Percentiles rank a stretch among this genome's conserved stretches.
Evolutionary conservation across 1,139 yeast genomes (phyloP).

Genomic region (Saccharomyces hybrid): DNA sequence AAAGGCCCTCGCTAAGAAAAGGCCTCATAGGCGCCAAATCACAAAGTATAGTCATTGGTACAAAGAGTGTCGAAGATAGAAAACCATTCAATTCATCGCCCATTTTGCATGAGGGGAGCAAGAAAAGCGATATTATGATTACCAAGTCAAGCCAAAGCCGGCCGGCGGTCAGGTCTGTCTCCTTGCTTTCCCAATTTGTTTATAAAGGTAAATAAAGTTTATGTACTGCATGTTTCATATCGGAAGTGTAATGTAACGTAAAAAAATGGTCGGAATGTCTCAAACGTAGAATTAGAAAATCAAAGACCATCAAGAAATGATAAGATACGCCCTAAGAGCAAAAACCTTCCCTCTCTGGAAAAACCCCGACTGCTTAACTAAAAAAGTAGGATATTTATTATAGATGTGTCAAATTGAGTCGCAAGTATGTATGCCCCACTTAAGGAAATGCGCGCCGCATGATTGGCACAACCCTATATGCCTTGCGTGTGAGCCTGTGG

Average conservation of each 20-base stretch:
- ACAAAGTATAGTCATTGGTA: neutral
- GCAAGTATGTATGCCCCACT: neutral
- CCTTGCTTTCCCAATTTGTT: conserved; percentile 12
- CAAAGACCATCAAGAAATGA: neutral
- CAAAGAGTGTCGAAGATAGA: neutral
- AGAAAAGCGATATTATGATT: neutral
- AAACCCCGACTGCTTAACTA: neutral
- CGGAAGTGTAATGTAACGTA: neutral
- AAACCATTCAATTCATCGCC: conserved; percentile 6
- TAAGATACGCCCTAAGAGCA: neutral
- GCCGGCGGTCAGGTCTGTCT: conserved; percentile 9
- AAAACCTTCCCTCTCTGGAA: neutral
- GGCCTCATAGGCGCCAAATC: neutral
- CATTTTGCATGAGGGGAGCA: conserved; percentile 10
- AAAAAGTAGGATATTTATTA: neutral
- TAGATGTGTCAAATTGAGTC: neutral
- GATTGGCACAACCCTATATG: neutral
- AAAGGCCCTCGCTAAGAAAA: neutral
- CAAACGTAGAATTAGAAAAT: neutral
- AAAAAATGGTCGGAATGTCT: neutral
- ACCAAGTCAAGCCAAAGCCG: neutral
- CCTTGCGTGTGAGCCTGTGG: neutral
- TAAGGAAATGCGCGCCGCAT: neutral
- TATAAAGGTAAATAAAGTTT: conserved; percentile 7
- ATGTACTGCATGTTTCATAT: neutral